A percentile compares a stretch with the other conserved stretches of the same genome.
These are phyloP conservation scores for Stenocarpella maydis DNA, from an alignment of 2,329 filamentous ascomycete species.

Conservation along the genomic window DNA sequence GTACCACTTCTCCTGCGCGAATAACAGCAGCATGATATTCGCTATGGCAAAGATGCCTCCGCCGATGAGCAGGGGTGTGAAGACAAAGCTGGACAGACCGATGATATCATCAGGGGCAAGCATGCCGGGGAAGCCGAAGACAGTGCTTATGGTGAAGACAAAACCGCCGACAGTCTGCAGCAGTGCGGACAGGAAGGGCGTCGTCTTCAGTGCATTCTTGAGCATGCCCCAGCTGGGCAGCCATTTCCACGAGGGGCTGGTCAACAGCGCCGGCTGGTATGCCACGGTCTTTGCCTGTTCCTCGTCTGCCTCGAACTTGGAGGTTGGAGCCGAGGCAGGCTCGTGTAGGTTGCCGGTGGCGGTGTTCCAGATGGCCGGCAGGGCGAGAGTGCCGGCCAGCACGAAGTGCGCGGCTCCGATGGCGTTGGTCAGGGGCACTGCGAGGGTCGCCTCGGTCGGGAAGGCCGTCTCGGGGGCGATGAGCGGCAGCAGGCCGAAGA, in stretches of 20 bases:
- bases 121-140: neutral
- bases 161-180: neutral
- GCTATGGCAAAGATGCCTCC: neutral
- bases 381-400: neutral
- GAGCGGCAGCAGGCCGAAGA: neutral
- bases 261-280: neutral
- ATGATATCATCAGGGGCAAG: slow-evolving; percentile 4
- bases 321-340: neutral
- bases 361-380: slow-evolving; percentile 11
- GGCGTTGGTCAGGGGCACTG: neutral
- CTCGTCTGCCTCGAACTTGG: neutral
- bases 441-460: neutral
- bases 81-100: neutral
- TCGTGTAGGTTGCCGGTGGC: neutral
- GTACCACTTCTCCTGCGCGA: slow-evolving; percentile 5
- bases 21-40: slow-evolving; percentile 1
- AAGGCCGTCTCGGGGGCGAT: neutral
- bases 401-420: neutral
- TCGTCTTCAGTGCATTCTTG: neutral
- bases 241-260: neutral
- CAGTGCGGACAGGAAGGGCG: neutral
- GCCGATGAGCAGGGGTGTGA: neutral
- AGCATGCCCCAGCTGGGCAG: neutral
- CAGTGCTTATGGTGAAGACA: neutral
- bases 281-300: neutral